Conservation (phyloP, 2,329 filamentous ascomycete species). For the Aspergillus amoenus region DNA sequence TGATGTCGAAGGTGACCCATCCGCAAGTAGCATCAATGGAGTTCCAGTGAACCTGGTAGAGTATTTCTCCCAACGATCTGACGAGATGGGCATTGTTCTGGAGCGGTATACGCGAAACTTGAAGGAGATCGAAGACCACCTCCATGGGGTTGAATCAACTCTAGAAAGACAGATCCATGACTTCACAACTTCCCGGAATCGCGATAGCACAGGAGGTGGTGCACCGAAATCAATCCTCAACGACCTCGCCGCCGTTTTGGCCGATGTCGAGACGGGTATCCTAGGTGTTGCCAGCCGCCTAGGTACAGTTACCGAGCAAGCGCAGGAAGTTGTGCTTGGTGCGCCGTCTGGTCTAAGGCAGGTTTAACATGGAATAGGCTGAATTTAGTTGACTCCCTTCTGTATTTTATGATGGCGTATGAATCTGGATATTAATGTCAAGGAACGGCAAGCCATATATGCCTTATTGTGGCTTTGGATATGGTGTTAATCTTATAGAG, state of each 20-base stretch:
- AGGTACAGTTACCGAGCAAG: constrained; percentile 59
- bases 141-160: constrained; percentile 62
- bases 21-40: constrained; percentile 47
- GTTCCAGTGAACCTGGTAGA: constrained; percentile 61
- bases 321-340: constrained; percentile 57
- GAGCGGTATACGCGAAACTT: constrained; percentile 59
- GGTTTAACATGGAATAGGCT: constrained; percentile 20
- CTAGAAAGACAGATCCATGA: constrained; percentile 61
- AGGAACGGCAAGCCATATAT: background rate
- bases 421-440: constrained; percentile 2
- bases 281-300: constrained; percentile 62
- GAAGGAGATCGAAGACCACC: constrained; percentile 64
- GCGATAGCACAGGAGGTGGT: constrained; percentile 40
- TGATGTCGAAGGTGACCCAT: constrained; percentile 41
- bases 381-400: constrained; percentile 2
- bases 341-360: constrained; percentile 30
- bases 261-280: constrained; percentile 66
- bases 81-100: constrained; percentile 61
- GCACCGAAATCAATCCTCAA: constrained; percentile 46
- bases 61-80: constrained; percentile 63
- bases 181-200: constrained; percentile 45
- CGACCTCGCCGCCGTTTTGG: constrained; percentile 58
- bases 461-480: background rate
- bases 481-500: constrained; percentile 6
- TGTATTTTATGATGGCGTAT: constrained; percentile 12